Evolutionary conservation across 768 basidiomycete species (phyloP), one percentile per base, ranked within the genome.

Genomic region (Candolleomyces eurysporus): DNA sequence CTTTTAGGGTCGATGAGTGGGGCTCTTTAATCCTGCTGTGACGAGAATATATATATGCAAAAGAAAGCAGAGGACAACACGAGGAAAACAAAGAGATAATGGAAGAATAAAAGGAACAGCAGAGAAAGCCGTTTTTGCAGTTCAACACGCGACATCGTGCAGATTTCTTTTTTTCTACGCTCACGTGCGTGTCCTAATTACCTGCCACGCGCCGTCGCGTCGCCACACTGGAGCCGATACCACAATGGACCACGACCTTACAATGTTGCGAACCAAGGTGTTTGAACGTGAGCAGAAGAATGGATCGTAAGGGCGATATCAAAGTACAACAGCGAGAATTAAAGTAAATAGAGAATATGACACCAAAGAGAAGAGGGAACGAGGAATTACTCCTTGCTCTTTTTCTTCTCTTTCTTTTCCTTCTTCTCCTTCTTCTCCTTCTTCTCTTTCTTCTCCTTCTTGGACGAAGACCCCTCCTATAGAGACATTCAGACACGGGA

Each of bases 371-470:
- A 61, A 50, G 58, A 61, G 63, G 61, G 52, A 62, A 64, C 43
- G 61, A 21, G 51, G 57, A 21, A 58, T 40, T 30, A 74, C 67
- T 71, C 74, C 65, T 76, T 77, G 62, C 74, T 75, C 70, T 78
- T 74, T 66, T 75, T 77, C 65, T 75, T 72, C 56, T 75, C 68
- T 60, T 74, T 75, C 66, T 74, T 73, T 55, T 73, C 73, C 57
- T 78, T 74, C 67, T 72, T 76, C 21, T 80, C 80, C 57, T 78
- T 74, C 67, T 72, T 76, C 21, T 80, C 80, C 63, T 87, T 80
- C 71, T 85, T 85, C 65, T 83, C 78, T 66, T 85, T 78, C 68
- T 82, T 80, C 68, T 77, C 69, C 64, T 76, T 71, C 60, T 79
- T 80, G 58, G 36, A 36, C 36, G 73, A 61, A 42, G 74, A 58